Conservation (phyloP, 2,329 filamentous ascomycete genomes). For the Aureobasidium pullulans region DNA sequence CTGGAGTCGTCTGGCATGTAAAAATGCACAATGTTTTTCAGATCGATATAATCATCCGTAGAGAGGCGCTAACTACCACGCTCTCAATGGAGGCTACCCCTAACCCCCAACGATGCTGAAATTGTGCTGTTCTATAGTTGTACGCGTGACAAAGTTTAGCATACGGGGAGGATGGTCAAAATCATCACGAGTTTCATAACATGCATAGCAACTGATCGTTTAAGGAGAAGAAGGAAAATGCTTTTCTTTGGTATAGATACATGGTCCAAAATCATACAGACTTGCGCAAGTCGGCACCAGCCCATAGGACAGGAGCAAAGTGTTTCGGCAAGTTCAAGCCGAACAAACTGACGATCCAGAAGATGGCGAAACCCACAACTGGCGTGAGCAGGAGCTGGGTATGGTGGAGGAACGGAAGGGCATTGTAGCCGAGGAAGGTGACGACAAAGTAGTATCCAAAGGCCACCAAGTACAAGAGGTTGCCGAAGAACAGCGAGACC, state of each 20-base stretch:
- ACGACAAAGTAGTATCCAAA: conserved; percentile 61
- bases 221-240: neutral
- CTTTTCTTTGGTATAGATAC: neutral
- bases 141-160: no score
- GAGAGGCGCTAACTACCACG: no score
- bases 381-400: conserved; percentile 59
- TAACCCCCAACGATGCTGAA: no score
- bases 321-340: conserved; percentile 45
- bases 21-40: no score
- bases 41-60: no score
- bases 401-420: conserved; percentile 59
- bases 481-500: conserved; percentile 54
- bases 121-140: no score
- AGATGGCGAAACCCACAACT: conserved; percentile 50
- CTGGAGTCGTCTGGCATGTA: no score
- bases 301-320: conserved; percentile 44
- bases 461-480: conserved; percentile 59
- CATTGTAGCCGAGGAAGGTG: conserved; percentile 63
- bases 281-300: conserved; percentile 35
- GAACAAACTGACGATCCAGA: conserved; percentile 51
- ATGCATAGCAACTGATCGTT: neutral
- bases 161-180: neutral
- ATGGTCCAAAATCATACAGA: conserved; percentile 16
- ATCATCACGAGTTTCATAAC: neutral
- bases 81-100: no score